These are phyloP conservation scores for Astrephomene gubernaculifera DNA, from an alignment of 139 green algal species.

Conservation along the genomic window DNA sequence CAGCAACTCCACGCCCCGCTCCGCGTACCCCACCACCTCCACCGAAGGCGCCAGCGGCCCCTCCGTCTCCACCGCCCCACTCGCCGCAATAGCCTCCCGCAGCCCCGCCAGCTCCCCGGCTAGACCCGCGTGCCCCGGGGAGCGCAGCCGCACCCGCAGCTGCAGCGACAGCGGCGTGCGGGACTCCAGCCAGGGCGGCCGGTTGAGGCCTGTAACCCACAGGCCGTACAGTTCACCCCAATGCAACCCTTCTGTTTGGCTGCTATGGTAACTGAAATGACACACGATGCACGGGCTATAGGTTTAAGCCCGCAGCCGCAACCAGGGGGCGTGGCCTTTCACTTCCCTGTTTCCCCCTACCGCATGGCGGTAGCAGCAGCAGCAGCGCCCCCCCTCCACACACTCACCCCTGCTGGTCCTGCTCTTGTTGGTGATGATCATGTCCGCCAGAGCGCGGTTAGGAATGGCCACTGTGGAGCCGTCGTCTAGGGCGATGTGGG, in stretches of 20 bases:
- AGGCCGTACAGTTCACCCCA: too few species aligned
- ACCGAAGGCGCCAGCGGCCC: constrained; percentile 15
- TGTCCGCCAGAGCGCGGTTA: constrained; percentile 12
- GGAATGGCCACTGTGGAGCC: constrained; percentile 27
- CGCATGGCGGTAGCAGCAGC: too few species aligned
- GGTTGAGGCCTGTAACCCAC: constrained; percentile 32
- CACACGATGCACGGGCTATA: too few species aligned
- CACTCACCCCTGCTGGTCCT: constrained; percentile 10
- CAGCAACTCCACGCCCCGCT: constrained; percentile 14
- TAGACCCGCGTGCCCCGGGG: background rate
- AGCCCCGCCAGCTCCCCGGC: background rate
- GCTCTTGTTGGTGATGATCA: constrained; percentile 26
- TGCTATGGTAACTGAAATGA: too few species aligned
- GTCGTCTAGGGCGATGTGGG: constrained; percentile 34
- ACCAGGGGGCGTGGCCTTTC: too few species aligned
- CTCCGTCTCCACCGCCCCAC: constrained; percentile 20
- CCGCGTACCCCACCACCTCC: background rate
- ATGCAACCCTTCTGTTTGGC: too few species aligned
- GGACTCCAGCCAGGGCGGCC: constrained; percentile 21
- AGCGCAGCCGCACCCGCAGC: constrained; percentile 13
- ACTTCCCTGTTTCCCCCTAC: too few species aligned
- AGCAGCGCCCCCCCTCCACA: background rate
- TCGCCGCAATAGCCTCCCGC: background rate
- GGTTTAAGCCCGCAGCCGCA: too few species aligned
- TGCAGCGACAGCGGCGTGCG: constrained; percentile 14